Evolutionary conservation across 2,329 filamentous ascomycete genomes (phyloP), one percentile per base, ranked within the genome.

Genomic region (Tympanopsis confertula): DNA sequence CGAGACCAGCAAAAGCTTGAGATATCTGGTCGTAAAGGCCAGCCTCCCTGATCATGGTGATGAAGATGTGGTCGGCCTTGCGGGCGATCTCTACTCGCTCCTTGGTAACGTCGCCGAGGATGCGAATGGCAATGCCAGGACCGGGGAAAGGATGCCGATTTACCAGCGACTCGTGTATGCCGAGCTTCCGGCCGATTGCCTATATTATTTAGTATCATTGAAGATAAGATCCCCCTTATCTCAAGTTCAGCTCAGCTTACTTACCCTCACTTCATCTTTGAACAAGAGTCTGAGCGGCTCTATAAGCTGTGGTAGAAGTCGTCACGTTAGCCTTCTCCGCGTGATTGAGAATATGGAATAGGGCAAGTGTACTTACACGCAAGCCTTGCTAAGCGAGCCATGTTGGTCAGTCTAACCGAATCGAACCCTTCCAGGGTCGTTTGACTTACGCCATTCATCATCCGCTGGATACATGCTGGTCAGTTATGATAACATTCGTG

Each of bases 191-290:
- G 24, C 84, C 83, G 3, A 88, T 61, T 2, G 45, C 68, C 62
- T 26, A n/a, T n/a, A n/a, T n/a, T n/a, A n/a, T n/a, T n/a, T n/a
- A n/a, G n/a, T n/a, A n/a, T n/a, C n/a, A n/a, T n/a, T n/a, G n/a
- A n/a, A n/a, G n/a, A n/a, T n/a, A n/a, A n/a, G n/a, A n/a, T n/a
- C n/a, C n/a, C n/a, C n/a, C n/a, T n/a, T n/a, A n/a, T n/a, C n/a
- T n/a, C n/a, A n/a, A n/a, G n/a, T n/a, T n/a, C n/a, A n/a, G n/a
- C n/a, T n/a, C n/a, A n/a, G n/a, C n/a, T n/a, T n/a, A n/a, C n/a
- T n/a, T n/a, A n/a, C n/a, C 41, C 82, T 70, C 19, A 86, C 84
- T 61, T 91, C 84, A 48, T 91, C 83, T 57, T 91, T 91, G 71
- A 88, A 89, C 19, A 91, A 66, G 52, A 85, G 77, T 33, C 82